phyloP scores from a whole-genome alignment of 169 alveolate species.

The Blepharisma undulans region DNA sequence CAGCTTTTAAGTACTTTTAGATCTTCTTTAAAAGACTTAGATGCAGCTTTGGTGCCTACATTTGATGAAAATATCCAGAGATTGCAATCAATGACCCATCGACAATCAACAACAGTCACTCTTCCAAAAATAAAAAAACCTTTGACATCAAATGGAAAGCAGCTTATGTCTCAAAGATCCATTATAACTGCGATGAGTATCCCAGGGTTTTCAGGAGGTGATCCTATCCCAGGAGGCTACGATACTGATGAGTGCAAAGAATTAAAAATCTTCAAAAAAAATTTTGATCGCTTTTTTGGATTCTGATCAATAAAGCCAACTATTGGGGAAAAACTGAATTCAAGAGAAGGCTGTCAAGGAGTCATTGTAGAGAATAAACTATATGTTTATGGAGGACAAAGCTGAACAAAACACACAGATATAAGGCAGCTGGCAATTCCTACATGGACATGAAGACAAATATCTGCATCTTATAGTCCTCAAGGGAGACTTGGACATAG shows the following conservation, averaged over 20 bases:
- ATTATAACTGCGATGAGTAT: not conserved
- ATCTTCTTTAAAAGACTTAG: not conserved
- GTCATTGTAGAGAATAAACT: not conserved
- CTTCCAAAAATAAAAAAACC: not conserved
- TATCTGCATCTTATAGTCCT: not conserved
- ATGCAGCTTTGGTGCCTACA: not conserved
- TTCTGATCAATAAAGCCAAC: not conserved
- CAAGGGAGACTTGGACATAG: conserved; percentile 4
- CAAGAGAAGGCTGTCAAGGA: conserved; percentile 14
- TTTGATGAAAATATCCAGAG: not conserved
- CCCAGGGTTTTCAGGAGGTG: not conserved
- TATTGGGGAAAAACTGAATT: not conserved
- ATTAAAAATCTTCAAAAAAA: too few species aligned
- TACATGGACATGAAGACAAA: conserved; percentile 14
- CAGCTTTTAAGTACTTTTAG: not conserved
- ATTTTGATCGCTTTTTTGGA: not conserved
- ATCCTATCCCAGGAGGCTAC: not conserved
- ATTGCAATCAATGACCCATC: not conserved
- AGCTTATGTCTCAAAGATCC: not conserved
- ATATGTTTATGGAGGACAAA: conserved; percentile 40
- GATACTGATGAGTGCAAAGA: not conserved
- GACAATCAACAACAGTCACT: not conserved
- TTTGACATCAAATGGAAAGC: not conserved
- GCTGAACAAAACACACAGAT: conserved; percentile 16
- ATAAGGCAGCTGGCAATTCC: not conserved